Base-by-base conservation (phyloP, 2,329 filamentous ascomycete genomes). In the Aspergillus sp. region DNA sequence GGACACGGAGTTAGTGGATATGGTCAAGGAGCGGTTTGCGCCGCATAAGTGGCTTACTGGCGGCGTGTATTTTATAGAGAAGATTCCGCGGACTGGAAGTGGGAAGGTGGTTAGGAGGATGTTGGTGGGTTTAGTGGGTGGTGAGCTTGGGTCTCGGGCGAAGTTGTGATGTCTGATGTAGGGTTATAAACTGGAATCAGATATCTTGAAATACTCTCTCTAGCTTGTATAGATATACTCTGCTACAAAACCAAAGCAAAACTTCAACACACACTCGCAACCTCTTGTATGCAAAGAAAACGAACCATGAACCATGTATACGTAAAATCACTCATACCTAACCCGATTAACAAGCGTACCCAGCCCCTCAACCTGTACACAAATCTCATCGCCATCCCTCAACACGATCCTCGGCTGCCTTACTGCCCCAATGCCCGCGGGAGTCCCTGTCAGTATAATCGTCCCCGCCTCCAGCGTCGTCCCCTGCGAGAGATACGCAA, bases 151-250 rank as follows among this genome's bases (percentile, higher is more conserved):
- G 5, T 6, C 34, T 41, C 34, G 9, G 11, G 34, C 34, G 34
- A 41, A 13, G 15, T 15, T 41, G 34, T 41, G 4, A 93, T 41
- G 11, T 19, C 2, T 19, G 4, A 38, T 28, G 25, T 7, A 28
- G 25, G 4, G 25, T 28, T 28, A 28, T 28, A 19, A 19, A 19
- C 19, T 19, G 19, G 19, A 19, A 19, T 19, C 19, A 19, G 19
- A 19, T 19, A 19, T 2, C 19, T 19, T 19, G 19, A 19, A 19
- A 19, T 19, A 19, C 19, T 19, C 19, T 19, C 19, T 19, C 19
- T 19, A 19, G 19, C 19, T 19, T 19, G 19, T 19, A 19, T 19
- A 19, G 19, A 19, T 19, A 19, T 19, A 19, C 19, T 19, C 19
- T 19, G 19, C 19, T 19, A 19, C 19, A 19, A 19, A 19, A 19